Base-by-base conservation (phyloP, 129 eudicot genomes). In the Flaveria robusta region DNA sequence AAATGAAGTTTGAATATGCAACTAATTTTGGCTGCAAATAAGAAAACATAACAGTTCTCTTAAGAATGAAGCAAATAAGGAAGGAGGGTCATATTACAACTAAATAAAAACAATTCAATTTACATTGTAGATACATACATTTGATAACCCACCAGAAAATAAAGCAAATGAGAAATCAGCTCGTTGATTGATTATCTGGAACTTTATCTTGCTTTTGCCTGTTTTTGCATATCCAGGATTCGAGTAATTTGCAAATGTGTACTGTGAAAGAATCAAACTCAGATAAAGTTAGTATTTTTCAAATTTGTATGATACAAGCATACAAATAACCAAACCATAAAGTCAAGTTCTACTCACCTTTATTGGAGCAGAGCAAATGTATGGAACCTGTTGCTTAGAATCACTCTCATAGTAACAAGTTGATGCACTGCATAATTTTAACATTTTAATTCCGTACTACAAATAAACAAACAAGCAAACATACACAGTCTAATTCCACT, bases 81-180 rank as follows among this genome's bases (percentile, higher is more conserved):
- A 60, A 73, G 27, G 9, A 19, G 0, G 14, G 37, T 69, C 70
- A 18, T 14, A 20, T 20, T 2, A 16, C 18, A 24, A 19, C 1
- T 1, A 15, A 13, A 8, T 3, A 27, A 15, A 9, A 29, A 12
- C 5, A 5, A 34, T 5, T 7, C 26, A 47, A 22, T 23, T 23
- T 16, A 9, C 56, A 49, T 68, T 29, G 45, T 12, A 60, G 8
- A 60, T 26, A 72, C 92, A 7, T 70, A 92, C 97, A 74, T 82
- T 84, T 70, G 87, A 85, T 66, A 92, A 73, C 41, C 97, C 93
- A 5, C 97, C 96, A 9, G 87, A 49, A 84, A 92, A 92, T 45
- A 92, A 83, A 29, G 86, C 98, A 74, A 90, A 88, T 12, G 96
- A 86, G 81, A 84, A 88, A 77, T 93, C 95, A 43, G 87, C 86